A percentile compares a stretch with the other conserved stretches of the same genome.
phyloP scores from a whole-genome alignment of 192 early-diverging fungal species.

The Mortierella antarctica region DNA sequence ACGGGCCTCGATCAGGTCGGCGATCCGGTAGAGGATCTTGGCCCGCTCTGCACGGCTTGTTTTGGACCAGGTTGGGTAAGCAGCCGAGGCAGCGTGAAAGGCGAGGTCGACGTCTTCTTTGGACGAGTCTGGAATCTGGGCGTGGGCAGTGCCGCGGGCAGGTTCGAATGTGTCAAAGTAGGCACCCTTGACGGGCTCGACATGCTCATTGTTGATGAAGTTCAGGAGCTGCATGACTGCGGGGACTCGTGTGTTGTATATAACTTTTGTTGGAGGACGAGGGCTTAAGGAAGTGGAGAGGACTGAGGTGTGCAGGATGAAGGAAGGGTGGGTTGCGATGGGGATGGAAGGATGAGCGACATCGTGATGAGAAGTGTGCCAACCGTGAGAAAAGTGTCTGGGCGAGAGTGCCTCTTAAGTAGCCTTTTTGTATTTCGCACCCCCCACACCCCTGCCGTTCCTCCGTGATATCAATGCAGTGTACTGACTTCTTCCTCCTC shows the following conservation, averaged over 20 bases:
- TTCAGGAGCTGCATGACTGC: slow-evolving; percentile 28
- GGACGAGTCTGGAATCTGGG: slow-evolving; percentile 67
- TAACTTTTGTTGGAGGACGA: background rate
- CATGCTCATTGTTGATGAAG: slow-evolving; percentile 70
- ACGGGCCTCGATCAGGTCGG: slow-evolving; percentile 58
- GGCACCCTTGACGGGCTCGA: slow-evolving; percentile 50
- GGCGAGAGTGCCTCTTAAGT: background rate
- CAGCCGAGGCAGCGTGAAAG: slow-evolving; percentile 65
- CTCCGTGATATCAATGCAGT: no score
- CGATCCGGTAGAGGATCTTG: slow-evolving; percentile 64
- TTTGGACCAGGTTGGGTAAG: slow-evolving; percentile 72
- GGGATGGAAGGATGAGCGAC: background rate
- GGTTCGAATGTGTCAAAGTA: slow-evolving; percentile 72
- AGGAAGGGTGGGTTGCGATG: background rate
- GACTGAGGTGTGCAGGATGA: background rate
- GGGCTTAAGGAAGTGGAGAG: background rate
- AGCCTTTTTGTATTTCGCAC: no score
- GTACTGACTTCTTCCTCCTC: no score
- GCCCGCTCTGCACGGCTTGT: slow-evolving; percentile 61
- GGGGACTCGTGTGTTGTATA: background rate
- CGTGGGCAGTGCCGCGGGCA: slow-evolving; percentile 58
- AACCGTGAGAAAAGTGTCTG: slow-evolving; percentile 2
- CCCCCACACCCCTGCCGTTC: no score
- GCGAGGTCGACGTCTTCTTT: slow-evolving; percentile 69
- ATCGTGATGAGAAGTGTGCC: background rate